These are phyloP conservation scores for Colletotrichum tropicicola DNA, from an alignment of 2,329 filamentous ascomycete genomes.

Conservation along the genomic window DNA sequence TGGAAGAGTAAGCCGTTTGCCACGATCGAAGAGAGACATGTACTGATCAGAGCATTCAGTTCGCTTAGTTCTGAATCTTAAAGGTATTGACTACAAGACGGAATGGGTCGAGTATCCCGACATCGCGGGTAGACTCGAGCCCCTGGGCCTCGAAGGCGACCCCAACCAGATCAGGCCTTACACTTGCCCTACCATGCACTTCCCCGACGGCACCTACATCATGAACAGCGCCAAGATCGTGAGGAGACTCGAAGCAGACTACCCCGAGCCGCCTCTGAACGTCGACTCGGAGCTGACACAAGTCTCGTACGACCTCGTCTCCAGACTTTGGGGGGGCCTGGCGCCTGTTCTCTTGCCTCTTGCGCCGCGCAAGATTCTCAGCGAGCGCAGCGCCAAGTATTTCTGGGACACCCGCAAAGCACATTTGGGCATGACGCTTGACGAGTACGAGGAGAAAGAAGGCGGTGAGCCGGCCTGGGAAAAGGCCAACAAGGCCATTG, in stretches of 20 bases:
- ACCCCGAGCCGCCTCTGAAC: slow-evolving; percentile 67
- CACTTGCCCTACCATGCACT: slow-evolving; percentile 63
- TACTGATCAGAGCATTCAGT: slow-evolving; percentile 49
- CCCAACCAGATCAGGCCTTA: slow-evolving; percentile 49
- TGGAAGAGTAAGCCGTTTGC: slow-evolving; percentile 68
- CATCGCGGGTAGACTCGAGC: slow-evolving; percentile 63
- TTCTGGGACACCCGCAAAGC: slow-evolving; percentile 62
- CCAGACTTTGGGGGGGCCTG: slow-evolving; percentile 42
- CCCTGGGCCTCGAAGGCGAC: slow-evolving; percentile 54
- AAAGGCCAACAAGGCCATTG: slow-evolving; percentile 45
- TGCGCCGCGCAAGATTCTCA: slow-evolving; percentile 62
- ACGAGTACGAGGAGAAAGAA: slow-evolving; percentile 55
- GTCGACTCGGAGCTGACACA: slow-evolving; percentile 61
- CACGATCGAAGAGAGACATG: not conserved
- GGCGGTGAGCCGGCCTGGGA: slow-evolving; percentile 61
- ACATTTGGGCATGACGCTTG: slow-evolving; percentile 60
- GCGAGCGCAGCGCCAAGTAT: slow-evolving; percentile 58
- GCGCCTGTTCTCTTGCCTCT: slow-evolving; percentile 53
- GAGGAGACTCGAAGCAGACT: slow-evolving; percentile 61
- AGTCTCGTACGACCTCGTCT: slow-evolving; percentile 53
- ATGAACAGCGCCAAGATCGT: slow-evolving; percentile 74
- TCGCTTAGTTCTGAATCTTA: slow-evolving; percentile 73
- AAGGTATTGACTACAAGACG: slow-evolving; percentile 72
- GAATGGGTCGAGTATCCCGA: slow-evolving; percentile 77
- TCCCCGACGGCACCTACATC: slow-evolving; percentile 65